Conservation (phyloP, 441 rosid genomes). For the Populus hybrid region DNA sequence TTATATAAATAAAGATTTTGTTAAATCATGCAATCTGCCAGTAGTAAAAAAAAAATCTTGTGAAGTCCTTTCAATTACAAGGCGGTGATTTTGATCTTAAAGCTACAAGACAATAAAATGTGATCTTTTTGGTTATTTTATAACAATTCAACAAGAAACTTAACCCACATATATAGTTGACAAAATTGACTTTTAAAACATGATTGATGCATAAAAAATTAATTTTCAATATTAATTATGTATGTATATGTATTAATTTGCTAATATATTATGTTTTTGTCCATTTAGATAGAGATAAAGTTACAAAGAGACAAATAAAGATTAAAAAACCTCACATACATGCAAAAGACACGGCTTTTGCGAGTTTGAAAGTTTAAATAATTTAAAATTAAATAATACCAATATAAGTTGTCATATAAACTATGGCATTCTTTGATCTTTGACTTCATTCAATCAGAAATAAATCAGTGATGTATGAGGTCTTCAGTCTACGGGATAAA, state of each 20-base stretch:
- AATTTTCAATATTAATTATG: not conserved
- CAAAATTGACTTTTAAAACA: constrained; percentile 17
- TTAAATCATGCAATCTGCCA: not conserved
- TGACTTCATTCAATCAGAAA: too few species aligned
- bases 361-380: not conserved
- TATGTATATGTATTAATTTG: not conserved
- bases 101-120: constrained; percentile 1
- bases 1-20: not conserved
- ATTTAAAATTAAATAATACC: not conserved
- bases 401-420: not conserved
- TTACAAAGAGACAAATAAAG: not conserved
- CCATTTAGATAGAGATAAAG: not conserved
- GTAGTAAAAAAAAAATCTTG: not conserved
- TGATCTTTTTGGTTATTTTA: not conserved
- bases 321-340: not conserved
- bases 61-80: constrained; percentile 3
- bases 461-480: too few species aligned
- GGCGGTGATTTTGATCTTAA: not conserved
- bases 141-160: too few species aligned
- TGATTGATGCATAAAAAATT: constrained; percentile 6
- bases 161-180: not conserved
- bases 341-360: not conserved
- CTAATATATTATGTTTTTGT: not conserved
- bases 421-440: not conserved
- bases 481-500: too few species aligned